phyloP scores from a whole-genome alignment of 331 rosid genomes.

The Cydonia oblonga region DNA sequence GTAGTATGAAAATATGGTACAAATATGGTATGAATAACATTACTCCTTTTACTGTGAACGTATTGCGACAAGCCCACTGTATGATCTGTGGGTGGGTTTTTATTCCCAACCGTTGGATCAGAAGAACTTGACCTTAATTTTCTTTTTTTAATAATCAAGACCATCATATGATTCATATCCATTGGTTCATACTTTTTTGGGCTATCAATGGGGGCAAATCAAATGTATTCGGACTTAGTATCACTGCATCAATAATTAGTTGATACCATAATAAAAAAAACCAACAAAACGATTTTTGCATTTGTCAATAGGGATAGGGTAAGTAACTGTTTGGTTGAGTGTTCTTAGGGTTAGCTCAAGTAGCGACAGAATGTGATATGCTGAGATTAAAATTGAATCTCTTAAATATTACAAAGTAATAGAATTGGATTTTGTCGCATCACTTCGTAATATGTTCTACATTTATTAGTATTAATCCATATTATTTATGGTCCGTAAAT shows the following conservation, averaged over 20 bases:
- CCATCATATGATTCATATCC: not conserved
- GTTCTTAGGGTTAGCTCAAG: not conserved
- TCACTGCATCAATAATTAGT: no score
- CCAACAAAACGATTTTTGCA: not conserved
- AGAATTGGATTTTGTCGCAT: accelerated
- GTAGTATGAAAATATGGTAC: no score
- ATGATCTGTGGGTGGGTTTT: not conserved
- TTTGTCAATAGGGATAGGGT: not conserved
- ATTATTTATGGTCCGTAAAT: not conserved
- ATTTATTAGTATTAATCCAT: not conserved
- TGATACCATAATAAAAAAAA: no score
- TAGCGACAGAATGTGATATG: no score
- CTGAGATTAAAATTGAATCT: not conserved
- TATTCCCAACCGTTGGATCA: not conserved
- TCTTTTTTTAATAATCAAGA: no score
- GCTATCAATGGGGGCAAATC: no score
- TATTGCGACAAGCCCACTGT: not conserved
- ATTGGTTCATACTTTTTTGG: not conserved
- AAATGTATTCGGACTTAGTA: accelerated
- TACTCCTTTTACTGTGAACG: not conserved
- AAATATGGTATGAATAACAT: no score
- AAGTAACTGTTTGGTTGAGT: not conserved
- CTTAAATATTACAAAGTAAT: no score
- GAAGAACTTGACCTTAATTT: not conserved
- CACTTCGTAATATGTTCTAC: no score